Evolutionary conservation across 176 grass and related monocot genomes (phyloP), one percentile per base, ranked within the genome.

Genomic region (Miscanthus lutarioriparius): DNA sequence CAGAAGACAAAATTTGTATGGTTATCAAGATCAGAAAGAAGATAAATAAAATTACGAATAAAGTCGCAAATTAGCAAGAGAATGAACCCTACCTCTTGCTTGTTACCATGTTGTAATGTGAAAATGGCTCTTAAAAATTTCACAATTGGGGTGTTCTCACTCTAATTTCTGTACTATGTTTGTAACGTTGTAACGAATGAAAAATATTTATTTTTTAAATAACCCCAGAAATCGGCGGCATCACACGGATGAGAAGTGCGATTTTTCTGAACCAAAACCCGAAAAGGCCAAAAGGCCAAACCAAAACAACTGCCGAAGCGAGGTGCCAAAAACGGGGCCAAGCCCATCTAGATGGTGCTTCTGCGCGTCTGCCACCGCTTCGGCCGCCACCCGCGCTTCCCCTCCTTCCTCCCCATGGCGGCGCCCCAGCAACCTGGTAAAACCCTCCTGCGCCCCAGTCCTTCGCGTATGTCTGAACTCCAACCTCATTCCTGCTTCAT

Each of bases 401-500:
- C 15, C 66, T 48, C 27, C 35, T 47, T 40, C 67, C 27, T 48
- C 25, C 48, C 79, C 69, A 90, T 90, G 84, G 89, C 89, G 84
- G 84, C 80, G 68, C 49, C 39, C 48, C 80, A 84, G 39, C 80
- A 44, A 35, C 33, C 80, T n/a, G 80, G 74, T 80, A 87, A 87
- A 87, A 63, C 80, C 67, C 28, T 78, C 35, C 67, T 4, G 38
- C 58, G 39, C 75, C 36, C 61, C 47, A 33, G 1, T 23, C 25
- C 69, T 9, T 66, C 80, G 27, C 74, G 84, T 86, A 79, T 39
- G 6, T 20, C 14, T 2, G 17, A 5, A 25, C 30, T 28, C n/a
- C 25, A 63, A 5, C 4, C 6, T 23, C 77, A 47, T 64, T 45
- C 20, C 43, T 3, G 26, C 62, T 28, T 25, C 25, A 63, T 63